Conservation (phyloP, 176 grass and related monocot genomes). For the Poa pratensis region DNA sequence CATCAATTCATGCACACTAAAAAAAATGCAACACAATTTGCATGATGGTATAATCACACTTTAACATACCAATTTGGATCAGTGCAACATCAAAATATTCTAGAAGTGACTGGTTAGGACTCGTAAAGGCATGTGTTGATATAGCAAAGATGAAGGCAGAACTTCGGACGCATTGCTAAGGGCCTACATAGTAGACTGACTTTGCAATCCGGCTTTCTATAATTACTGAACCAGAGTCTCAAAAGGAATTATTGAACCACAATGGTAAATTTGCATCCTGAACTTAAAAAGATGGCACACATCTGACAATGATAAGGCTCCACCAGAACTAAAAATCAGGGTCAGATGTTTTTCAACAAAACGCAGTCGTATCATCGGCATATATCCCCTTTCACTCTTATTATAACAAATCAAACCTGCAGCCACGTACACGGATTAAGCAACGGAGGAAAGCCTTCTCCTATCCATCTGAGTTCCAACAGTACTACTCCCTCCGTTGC, state of each 20-base stretch:
- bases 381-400: not conserved
- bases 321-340: not conserved
- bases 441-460: too few species aligned
- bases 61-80: not conserved
- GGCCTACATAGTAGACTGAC: not conserved
- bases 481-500: too few species aligned
- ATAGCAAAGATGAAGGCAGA: not conserved
- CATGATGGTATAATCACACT: conserved; percentile 2
- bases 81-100: not conserved
- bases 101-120: not conserved
- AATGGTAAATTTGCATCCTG: too few species aligned
- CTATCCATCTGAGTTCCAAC: not conserved
- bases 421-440: too few species aligned
- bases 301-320: not conserved
- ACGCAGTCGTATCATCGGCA: not conserved
- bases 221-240: not conserved
- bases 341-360: not conserved
- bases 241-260: not conserved
- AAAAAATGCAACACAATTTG: conserved; percentile 10
- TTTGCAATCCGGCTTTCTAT: too few species aligned
- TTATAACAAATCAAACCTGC: too few species aligned
- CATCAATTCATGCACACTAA: not conserved
- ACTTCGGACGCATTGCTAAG: not conserved
- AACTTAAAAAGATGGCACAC: too few species aligned
- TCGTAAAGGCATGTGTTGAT: not conserved